A percentile compares a stretch with the other conserved stretches of the same genome.
Conservation (phyloP, 163 green algal genomes). For the Chlorella variabilis region DNA sequence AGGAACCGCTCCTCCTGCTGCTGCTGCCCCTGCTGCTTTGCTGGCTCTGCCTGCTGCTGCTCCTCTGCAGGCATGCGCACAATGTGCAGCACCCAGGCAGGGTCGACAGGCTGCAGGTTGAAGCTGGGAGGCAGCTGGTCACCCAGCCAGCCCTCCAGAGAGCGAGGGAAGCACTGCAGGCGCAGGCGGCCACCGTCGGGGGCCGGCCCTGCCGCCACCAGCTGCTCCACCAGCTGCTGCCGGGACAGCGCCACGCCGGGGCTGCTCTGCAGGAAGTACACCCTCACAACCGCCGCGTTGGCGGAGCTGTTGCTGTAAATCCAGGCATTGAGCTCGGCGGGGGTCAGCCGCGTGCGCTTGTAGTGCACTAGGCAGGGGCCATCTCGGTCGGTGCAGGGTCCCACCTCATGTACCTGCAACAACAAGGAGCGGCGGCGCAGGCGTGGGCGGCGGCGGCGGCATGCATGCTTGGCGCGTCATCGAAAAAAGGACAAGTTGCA, state of each 20-base stretch:
- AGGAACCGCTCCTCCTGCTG: background rate
- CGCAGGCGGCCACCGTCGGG: background rate
- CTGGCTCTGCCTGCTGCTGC: background rate
- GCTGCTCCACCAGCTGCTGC: background rate
- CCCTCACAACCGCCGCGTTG: background rate
- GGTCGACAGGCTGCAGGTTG: conserved; percentile 21
- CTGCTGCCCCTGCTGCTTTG: background rate
- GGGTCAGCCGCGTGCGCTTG: background rate
- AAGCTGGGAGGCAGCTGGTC: background rate
- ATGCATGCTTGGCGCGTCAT: background rate
- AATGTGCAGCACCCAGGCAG: conserved; percentile 12
- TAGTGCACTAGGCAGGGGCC: conserved; percentile 3
- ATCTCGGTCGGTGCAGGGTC: background rate
- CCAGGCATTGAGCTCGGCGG: background rate
- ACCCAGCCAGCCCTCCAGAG: background rate
- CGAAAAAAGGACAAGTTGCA: background rate
- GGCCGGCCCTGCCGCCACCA: background rate
- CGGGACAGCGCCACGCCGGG: background rate
- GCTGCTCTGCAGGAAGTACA: background rate
- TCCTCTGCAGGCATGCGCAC: background rate
- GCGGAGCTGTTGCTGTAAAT: background rate
- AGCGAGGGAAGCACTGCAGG: conserved; percentile 4
- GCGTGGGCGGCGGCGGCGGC: background rate
- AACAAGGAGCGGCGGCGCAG: background rate
- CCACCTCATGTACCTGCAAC: conserved; percentile 5